phyloP scores from a whole-genome alignment of 805 yeast species.

The Wickerhamiella kurtzmanii region DNA sequence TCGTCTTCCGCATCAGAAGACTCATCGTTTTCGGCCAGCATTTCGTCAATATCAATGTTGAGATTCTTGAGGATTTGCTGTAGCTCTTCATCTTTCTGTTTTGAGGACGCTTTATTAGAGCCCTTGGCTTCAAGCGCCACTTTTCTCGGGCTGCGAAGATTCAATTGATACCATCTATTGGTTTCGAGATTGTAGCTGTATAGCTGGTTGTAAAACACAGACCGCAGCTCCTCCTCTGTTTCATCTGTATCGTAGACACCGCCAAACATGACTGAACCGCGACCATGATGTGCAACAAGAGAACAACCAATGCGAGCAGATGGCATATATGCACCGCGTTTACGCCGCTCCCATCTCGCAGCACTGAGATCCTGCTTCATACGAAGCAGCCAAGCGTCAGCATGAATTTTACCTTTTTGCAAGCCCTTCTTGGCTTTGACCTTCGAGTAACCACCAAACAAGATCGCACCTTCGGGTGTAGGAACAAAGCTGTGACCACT shows the following conservation, averaged over 20 bases:
- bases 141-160: slow-evolving; percentile 41
- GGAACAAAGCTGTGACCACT: slow-evolving; percentile 87
- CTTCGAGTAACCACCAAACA: slow-evolving; percentile 91
- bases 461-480: slow-evolving; percentile 59
- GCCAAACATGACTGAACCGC: slow-evolving; percentile 77
- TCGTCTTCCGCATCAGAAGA: slow-evolving; percentile 28
- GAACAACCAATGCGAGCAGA: slow-evolving; percentile 92
- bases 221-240: slow-evolving; percentile 81
- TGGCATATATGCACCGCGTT: slow-evolving; percentile 82
- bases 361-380: slow-evolving; percentile 73
- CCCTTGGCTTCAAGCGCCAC: slow-evolving; percentile 12
- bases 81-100: slow-evolving; percentile 57
- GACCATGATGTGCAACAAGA: slow-evolving; percentile 65
- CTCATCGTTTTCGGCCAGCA: slow-evolving; percentile 19
- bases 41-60: slow-evolving; percentile 21
- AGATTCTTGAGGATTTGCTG: slow-evolving; percentile 36
- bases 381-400: slow-evolving; percentile 75
- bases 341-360: slow-evolving; percentile 77
- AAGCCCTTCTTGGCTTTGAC: slow-evolving; percentile 73
- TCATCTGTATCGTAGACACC: slow-evolving; percentile 94
- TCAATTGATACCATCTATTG: slow-evolving; percentile 75
- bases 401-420: slow-evolving; percentile 79
- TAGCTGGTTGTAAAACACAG: slow-evolving; percentile 68
- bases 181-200: slow-evolving; percentile 72
- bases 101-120: slow-evolving; percentile 10